Evolutionary conservation across 345 rosid species (phyloP).

Genomic region (Passiflora organensis): DNA sequence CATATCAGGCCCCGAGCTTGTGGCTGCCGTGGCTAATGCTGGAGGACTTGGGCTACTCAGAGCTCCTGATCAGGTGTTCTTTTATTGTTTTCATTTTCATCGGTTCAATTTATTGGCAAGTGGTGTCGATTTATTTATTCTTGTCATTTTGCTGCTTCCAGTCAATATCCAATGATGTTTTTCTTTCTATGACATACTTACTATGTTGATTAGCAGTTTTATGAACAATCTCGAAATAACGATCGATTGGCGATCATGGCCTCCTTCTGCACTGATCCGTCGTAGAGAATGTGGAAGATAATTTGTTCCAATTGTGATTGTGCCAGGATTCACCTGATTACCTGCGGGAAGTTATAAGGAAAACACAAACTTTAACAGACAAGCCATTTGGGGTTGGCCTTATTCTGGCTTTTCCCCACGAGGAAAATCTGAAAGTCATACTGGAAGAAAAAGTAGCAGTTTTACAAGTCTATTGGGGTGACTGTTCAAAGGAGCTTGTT

Average conservation of each 20-base stretch:
- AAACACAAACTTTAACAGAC: slow-evolving; percentile 58
- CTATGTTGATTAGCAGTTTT: too few relatives aligned
- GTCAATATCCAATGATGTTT: too few relatives aligned
- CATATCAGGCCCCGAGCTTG: slow-evolving; percentile 82
- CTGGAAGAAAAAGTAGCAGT: slow-evolving; percentile 69
- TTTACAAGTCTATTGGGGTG: slow-evolving; percentile 86
- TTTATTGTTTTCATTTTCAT: background rate
- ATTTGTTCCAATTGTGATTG: background rate
- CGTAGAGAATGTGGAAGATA: too few relatives aligned
- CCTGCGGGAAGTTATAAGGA: slow-evolving; percentile 54
- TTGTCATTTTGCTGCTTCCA: background rate
- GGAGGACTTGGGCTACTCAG: slow-evolving; percentile 83
- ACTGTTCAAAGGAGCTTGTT: slow-evolving; percentile 60
- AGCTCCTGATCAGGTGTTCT: slow-evolving; percentile 74
- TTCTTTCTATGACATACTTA: too few relatives aligned
- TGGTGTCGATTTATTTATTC: background rate
- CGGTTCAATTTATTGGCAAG: background rate
- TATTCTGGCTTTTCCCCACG: slow-evolving; percentile 73
- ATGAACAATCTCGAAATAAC: background rate
- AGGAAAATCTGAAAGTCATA: slow-evolving; percentile 55
- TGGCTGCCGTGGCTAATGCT: slow-evolving; percentile 83
- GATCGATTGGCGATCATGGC: too few relatives aligned
- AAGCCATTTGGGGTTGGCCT: slow-evolving; percentile 80
- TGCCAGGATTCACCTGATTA: slow-evolving; percentile 68
- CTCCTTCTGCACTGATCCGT: too few relatives aligned